phyloP scores from a whole-genome alignment of 2,329 filamentous ascomycete species.

The Pezicula carpinea region DNA sequence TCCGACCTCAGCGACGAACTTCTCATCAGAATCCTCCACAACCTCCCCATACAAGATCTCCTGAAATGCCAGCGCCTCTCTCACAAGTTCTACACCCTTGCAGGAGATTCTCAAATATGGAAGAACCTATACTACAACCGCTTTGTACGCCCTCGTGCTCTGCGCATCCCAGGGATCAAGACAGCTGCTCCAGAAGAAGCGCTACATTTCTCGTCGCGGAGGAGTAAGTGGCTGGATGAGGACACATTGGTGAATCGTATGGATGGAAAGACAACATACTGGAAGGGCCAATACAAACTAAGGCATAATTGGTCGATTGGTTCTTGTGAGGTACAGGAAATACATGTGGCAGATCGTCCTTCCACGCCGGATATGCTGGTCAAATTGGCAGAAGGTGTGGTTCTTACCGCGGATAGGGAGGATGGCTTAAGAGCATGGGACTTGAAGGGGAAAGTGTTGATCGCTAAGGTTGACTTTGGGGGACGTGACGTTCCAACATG shows the following conservation, averaged over 20 bases:
- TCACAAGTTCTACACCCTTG: conserved; percentile 65
- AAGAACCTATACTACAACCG: conserved; percentile 81
- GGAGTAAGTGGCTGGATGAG: conserved; percentile 44
- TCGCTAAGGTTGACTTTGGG: conserved; percentile 46
- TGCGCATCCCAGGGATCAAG: conserved; percentile 66
- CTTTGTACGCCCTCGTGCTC: conserved; percentile 78
- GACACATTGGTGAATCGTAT: conserved; percentile 21
- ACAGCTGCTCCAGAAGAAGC: conserved; percentile 26
- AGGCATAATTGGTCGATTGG: conserved; percentile 89
- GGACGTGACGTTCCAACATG: conserved; percentile 47
- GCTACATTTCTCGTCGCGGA: conserved; percentile 36
- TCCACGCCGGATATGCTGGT: conserved; percentile 60
- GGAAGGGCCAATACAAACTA: conserved; percentile 85
- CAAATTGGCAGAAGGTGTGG: conserved; percentile 70
- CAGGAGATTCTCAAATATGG: conserved; percentile 85
- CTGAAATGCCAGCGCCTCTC: conserved; percentile 64
- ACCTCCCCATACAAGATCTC: conserved; percentile 65
- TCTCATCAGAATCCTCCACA: conserved; percentile 76
- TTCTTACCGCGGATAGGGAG: conserved; percentile 68
- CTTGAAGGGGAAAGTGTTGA: conserved; percentile 55
- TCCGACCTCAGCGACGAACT: conserved; percentile 82
- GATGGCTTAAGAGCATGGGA: conserved; percentile 77
- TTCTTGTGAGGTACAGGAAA: conserved; percentile 73
- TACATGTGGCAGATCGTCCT: conserved; percentile 40
- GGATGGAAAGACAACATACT: conserved; percentile 50